phyloP scores from a whole-genome alignment of 2,329 filamentous ascomycete species.

The Penicillium sp. region DNA sequence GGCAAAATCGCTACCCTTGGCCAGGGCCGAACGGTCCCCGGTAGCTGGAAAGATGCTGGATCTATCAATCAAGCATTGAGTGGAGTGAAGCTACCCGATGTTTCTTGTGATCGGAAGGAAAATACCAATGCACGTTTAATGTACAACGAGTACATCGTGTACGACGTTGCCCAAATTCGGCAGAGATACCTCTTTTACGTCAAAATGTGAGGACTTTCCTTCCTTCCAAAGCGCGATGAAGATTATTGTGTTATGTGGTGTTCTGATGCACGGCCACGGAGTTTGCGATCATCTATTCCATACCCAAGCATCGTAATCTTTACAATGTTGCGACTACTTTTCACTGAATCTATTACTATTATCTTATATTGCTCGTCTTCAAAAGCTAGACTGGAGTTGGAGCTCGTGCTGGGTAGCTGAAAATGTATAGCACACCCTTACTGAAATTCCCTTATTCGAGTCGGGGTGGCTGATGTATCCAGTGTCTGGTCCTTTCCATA shows the following conservation, averaged over 20 bases:
- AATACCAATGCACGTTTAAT: constrained; percentile 12
- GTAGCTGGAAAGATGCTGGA: constrained; percentile 74
- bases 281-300: neutral
- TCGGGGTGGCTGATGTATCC: too few relatives aligned
- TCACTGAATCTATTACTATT: too few relatives aligned
- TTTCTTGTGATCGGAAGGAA: constrained; percentile 2
- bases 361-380: too few relatives aligned
- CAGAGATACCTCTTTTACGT: constrained; percentile 51
- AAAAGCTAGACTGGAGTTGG: too few relatives aligned
- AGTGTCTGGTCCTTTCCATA: too few relatives aligned
- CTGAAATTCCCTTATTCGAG: too few relatives aligned
- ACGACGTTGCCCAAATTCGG: constrained; percentile 54
- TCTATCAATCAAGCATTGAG: constrained; percentile 66
- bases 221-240: too few relatives aligned
- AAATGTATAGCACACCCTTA: too few relatives aligned
- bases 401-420: too few relatives aligned
- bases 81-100: constrained; percentile 67
- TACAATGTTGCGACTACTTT: too few relatives aligned
- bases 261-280: neutral
- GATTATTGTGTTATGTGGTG: neutral
- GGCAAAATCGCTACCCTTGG: constrained; percentile 73
- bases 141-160: constrained; percentile 56
- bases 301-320: too few relatives aligned
- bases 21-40: constrained; percentile 66
- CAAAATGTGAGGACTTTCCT: constrained; percentile 32